Evolutionary conservation across 306 rosid species (phyloP), one percentile per base, ranked within the genome.

Genomic region (Dalbergia cochinchinensis): DNA sequence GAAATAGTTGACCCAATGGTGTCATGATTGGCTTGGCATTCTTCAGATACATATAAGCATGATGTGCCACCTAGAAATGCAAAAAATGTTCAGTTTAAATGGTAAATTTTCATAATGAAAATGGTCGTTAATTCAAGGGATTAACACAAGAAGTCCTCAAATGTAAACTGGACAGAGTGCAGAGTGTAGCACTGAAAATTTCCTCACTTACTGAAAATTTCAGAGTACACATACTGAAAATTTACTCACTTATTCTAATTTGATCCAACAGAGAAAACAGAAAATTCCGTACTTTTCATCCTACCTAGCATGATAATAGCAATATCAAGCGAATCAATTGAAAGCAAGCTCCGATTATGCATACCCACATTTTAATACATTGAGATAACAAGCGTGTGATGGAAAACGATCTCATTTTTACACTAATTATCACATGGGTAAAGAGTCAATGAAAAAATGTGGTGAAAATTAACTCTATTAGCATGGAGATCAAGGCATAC

Each of bases 401-500:
- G 8, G 67, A n/a, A 62, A 58, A 54, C 13, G 42, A 5, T 55
- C 59, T n/a, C 22, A 54, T n/a, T 8, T 54, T 65, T 45, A 13
- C 82, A 65, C 15, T 5, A 12, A 3, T 12, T 18, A 31, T 39
- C 11, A 42, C 16, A 54, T n/a, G 20, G 20, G 60, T 50, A 50
- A 54, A 18, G 2, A 54, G 10, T n/a, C 3, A 11, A 58, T 34
- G 4, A 5, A 4, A 11, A 19, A 26, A 55, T 53, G 22, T 2
- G 2, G 8, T 13, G 14, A 22, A 45, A 15, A 81, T 94, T 55
- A 6, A 93, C 99, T 54, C 94, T 90, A 82, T 97, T 95, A 16
- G 99, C 99, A 44, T 95, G 98, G 6, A 98, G 99, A 86, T 95
- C 99, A 55, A 95, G 98, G 34, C 99, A 95, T 0, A 97, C 93